Evolutionary conservation across 2,329 filamentous ascomycete genomes (phyloP), one percentile per base, ranked within the genome.

Genomic region (Pezicula carpinea): DNA sequence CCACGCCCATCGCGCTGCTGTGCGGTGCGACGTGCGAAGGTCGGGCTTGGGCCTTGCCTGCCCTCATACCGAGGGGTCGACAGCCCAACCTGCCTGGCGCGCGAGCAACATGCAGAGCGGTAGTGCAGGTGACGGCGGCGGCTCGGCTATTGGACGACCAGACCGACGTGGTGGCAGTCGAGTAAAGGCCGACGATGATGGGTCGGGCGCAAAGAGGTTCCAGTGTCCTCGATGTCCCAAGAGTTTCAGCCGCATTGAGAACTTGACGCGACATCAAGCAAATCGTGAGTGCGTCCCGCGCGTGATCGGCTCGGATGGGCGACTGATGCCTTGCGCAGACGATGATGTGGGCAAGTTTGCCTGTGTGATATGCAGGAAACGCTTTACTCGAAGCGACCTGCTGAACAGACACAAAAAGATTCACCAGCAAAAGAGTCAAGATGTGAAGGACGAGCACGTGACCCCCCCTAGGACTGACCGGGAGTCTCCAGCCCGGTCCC

Each of bases 191-290:
- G 22, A 23, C 38, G 38, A 40, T 1, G 38, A 40, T 14, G 22
- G 18, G 8, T 40, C 38, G 13, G 38, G 13, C 14, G 10, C 22
- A 15, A 40, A 40, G 31, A 41, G 59, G 18, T 62, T 61, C 40
- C 56, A 60, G 47, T 62, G 59, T 45, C 47, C 56, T 8, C 48
- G 50, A 39, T 62, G 59, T 47, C 56, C 58, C 2, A 62, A 62
- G 49, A 61, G 55, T 19, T 62, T 60, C 52, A 60, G 51, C 40
- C 54, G 59, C 33, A 59, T 61, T 23, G 59, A 61, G 46, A 62
- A 62, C 45, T 32, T 62, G 14, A 61, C 57, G 3, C 46, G 59
- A n/a, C 58, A 62, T 51, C 56, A 59, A 44, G 59, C 59, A 8
- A 62, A 62, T 47, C 59, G 59, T 62, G 40, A 56, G 59, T 51